These are phyloP conservation scores for Leccinum variicolor DNA, from an alignment of 768 basidiomycete genomes.

Conservation along the genomic window DNA sequence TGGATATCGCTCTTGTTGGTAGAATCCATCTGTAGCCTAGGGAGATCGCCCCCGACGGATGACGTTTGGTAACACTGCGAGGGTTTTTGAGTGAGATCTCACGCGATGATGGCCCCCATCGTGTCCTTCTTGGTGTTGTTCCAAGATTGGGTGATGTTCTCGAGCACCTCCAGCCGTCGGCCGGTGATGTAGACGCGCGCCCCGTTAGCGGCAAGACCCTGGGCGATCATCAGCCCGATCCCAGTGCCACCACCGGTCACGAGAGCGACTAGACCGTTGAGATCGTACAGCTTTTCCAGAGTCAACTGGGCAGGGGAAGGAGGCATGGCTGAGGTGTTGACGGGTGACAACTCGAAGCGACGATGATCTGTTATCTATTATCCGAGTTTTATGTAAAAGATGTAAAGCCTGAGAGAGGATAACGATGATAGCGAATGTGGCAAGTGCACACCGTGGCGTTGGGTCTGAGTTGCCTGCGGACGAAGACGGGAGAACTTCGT, in stretches of 20 bases:
- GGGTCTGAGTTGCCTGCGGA: background rate
- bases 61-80: background rate
- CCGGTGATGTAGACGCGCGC: slow-evolving; percentile 82
- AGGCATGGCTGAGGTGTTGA: slow-evolving; percentile 14
- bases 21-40: slow-evolving; percentile 66
- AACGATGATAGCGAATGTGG: background rate
- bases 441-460: background rate
- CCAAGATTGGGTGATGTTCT: slow-evolving; percentile 51
- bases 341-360: background rate
- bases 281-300: slow-evolving; percentile 39
- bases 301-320: slow-evolving; percentile 21
- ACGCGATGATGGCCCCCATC: slow-evolving; percentile 60
- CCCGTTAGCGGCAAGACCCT: slow-evolving; percentile 71
- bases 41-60: background rate
- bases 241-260: slow-evolving; percentile 51
- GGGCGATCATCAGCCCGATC: slow-evolving; percentile 64
- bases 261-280: slow-evolving; percentile 53
- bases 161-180: slow-evolving; percentile 61
- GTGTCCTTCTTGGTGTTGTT: slow-evolving; percentile 32
- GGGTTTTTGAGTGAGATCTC: slow-evolving; percentile 19
- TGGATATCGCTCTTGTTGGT: slow-evolving; percentile 67
- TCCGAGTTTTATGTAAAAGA: background rate
- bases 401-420: background rate
- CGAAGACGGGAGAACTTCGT: background rate
- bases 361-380: background rate